Evolutionary conservation across 352 stramenopile genomes (phyloP), one percentile per base, ranked within the genome.

Genomic region (Blastocystis sp.): DNA sequence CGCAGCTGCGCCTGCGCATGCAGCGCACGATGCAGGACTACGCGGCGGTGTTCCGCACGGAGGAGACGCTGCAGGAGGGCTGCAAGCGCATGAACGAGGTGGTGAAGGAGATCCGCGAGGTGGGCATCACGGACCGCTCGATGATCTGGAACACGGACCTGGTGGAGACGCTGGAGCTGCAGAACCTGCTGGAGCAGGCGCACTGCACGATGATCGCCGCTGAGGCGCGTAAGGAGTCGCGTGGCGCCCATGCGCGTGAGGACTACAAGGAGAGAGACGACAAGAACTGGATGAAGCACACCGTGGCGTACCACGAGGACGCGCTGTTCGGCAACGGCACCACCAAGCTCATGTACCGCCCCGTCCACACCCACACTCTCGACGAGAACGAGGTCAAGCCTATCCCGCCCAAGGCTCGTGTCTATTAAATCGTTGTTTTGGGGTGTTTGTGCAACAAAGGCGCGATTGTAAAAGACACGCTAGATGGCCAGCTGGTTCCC

Each of bases 211-310:
- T 34, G 28, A 34, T 34, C 28, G 28, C 28, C 28, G 28, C 28
- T 0, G 28, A 34, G 28, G 28, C 28, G 28, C 28, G 28, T 0
- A 34, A 34, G 28, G 96, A 98, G 91, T 94, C 90, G 74, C 92
- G 96, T 88, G 95, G 96, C 66, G 96, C 96, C n/a, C 96, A 98
- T 91, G 96, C 96, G 5, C 93, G 95, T 76, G 95, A 98, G 90
- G 94, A 98, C 90, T 98, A 96, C 89, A 92, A 93, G 4, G 92
- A 96, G 67, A 92, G 96, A 78, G 92, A 97, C 87, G 95, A 98
- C 90, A 34, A 34, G 28, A 34, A 34, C 28, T 34, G 28, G 28
- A 34, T 34, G 28, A 34, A 34, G 28, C 28, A 34, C 28, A 34
- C 28, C 28, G 28, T 34, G 28, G 28, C 28, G 28, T 34, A 34